Conservation (phyloP, 1,139 yeast genomes). For the Candida frijolesensis region DNA sequence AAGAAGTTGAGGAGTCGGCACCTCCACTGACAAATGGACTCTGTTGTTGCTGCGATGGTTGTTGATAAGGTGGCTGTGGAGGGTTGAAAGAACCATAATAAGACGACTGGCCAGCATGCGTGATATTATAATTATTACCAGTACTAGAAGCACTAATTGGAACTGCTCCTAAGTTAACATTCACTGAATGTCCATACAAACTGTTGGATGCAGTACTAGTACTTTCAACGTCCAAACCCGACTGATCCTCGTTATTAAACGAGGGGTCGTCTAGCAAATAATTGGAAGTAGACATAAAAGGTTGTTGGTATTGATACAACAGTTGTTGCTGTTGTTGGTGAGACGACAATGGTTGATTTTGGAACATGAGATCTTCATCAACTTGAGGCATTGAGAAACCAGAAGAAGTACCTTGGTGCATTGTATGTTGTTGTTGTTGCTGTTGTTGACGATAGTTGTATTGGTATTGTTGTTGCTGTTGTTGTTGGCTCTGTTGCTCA, state of each 20-base stretch:
- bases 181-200: conserved; percentile 8
- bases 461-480: neutral
- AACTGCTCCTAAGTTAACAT: conserved; percentile 13
- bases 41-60: neutral
- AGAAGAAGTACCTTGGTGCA: neutral
- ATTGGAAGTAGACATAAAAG: conserved; percentile 9
- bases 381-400: neutral
- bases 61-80: conserved; percentile 8
- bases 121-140: conserved; percentile 4
- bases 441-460: conserved; percentile 2
- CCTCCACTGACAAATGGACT: neutral
- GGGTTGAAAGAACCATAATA: conserved; percentile 12
- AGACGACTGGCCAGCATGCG: conserved; percentile 22
- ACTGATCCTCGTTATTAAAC: conserved; percentile 4
- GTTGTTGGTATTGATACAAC: conserved; percentile 6
- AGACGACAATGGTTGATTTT: neutral
- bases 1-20: conserved; percentile 13
- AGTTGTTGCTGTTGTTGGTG: conserved; percentile 3
- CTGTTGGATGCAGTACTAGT: neutral
- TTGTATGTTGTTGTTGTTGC: neutral
- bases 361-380: neutral
- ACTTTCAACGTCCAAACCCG: neutral
- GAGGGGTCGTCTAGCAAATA: conserved; percentile 14
- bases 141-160: conserved; percentile 2
- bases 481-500: neutral